Evolutionary conservation across 176 grass and related monocot genomes (phyloP), one percentile per base, ranked within the genome.

Genomic region (Oryza glaberrima): DNA sequence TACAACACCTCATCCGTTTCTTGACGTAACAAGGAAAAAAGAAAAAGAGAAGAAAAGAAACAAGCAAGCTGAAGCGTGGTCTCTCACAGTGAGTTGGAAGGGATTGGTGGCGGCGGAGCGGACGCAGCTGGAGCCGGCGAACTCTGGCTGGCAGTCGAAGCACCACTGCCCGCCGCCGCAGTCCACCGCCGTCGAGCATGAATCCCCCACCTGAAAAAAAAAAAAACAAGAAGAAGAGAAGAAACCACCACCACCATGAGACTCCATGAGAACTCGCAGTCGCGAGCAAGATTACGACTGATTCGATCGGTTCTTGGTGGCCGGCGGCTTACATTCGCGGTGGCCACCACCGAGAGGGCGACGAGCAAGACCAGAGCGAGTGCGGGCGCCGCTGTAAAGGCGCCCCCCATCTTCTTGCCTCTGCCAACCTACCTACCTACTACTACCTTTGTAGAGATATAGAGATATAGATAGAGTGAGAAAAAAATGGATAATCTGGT

Each of bases 161-260:
- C 96, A 98, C 86, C 92, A 98, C 91, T 95, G 85, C 54, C 96
- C 96, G 16, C 80, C 63, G 69, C 68, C 85, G 86, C 96, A 98
- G 83, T 95, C 93, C 19, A 75, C 30, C 16, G 26, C 48, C 38
- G 87, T 68, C 3, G 89, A 91, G 84, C 96, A 98, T n/a, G 41
- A 47, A 23, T 87, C 89, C 40, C 87, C 88, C 2, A 95, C 17
- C 96, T 98, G 81, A 73, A 80, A 44, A 44, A 28, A 28, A 1
- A 28, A 28, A 28, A 28, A 28, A 28, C 1, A 1, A 28, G 26
- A 28, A 28, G 25, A 26, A 26, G 1, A 1, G 7, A 43, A 43
- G 1, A 43, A 35, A 56, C 12, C 26, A 43, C 13, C 25, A 19
- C 28, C 72, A 66, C 32, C 72, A 49, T 2, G 49, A 25, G 9